Percentiles rank a stretch among this genome's conserved stretches.
These are phyloP conservation scores for Tardiomyces digboiensis DNA, from an alignment of 1,139 yeast species.

Conservation along the genomic window DNA sequence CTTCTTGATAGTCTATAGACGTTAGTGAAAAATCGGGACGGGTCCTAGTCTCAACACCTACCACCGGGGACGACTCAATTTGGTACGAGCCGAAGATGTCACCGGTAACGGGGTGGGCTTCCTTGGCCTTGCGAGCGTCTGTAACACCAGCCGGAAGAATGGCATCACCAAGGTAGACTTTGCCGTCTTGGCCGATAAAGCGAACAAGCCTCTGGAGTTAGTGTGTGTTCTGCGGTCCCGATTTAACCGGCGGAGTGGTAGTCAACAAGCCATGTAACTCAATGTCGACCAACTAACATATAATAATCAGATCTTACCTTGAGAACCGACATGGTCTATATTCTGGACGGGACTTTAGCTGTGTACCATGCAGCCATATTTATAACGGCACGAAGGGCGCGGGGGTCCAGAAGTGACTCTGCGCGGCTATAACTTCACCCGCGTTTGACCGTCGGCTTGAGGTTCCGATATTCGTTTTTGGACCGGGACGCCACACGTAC, in stretches of 20 bases:
- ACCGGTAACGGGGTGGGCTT: slow-evolving; percentile 34
- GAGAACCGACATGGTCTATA: not conserved
- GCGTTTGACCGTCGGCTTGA: not conserved
- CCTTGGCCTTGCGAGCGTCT: slow-evolving; percentile 25
- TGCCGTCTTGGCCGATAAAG: slow-evolving; percentile 32
- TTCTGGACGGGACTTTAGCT: no score
- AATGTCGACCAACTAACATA: no score
- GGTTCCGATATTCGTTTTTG: not conserved
- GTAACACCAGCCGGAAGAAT: slow-evolving; percentile 22
- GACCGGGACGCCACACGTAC: no score
- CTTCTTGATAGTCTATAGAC: slow-evolving; percentile 20
- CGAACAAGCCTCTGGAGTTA: slow-evolving; percentile 24
- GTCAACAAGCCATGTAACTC: no score
- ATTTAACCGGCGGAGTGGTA: not conserved
- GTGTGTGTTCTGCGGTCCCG: not conserved
- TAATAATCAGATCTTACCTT: not conserved
- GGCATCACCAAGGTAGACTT: slow-evolving; percentile 37
- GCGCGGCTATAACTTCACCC: no score
- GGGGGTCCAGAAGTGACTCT: no score
- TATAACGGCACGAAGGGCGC: no score
- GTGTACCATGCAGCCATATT: no score
- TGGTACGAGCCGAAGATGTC: slow-evolving; percentile 31
- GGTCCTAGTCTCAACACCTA: slow-evolving; percentile 1
- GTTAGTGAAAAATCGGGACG: not conserved
- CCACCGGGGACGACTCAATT: slow-evolving; percentile 14